These are phyloP conservation scores for Lolium multiflorum DNA, from an alignment of 176 grass and related monocot species.

Conservation along the genomic window DNA sequence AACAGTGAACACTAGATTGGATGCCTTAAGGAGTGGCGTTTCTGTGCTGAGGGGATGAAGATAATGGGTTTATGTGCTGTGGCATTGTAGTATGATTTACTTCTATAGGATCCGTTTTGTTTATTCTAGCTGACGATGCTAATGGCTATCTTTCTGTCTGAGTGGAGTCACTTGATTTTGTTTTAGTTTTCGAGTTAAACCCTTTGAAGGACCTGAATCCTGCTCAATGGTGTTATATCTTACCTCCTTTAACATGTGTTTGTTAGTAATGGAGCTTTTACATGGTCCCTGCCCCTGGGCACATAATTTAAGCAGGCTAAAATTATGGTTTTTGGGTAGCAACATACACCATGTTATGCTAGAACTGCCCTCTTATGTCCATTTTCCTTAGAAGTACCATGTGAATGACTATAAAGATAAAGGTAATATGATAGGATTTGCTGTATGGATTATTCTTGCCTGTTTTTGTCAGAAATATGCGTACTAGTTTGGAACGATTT, in stretches of 20 bases:
- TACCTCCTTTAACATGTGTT: conserved; percentile 27
- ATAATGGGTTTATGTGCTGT: too few species aligned
- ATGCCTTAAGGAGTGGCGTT: too few species aligned
- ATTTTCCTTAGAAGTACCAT: not conserved
- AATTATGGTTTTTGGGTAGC: conserved; percentile 8
- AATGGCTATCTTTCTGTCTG: not conserved
- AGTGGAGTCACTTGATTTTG: conserved; percentile 4
- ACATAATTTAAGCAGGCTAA: not conserved
- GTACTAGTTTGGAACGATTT: not conserved
- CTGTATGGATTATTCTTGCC: not conserved
- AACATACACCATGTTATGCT: not conserved
- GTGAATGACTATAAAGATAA: not conserved
- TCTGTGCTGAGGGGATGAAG: too few species aligned
- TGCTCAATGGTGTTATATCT: conserved; percentile 8
- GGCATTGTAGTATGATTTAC: too few species aligned
- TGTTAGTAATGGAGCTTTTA: conserved; percentile 31
- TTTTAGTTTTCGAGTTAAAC: not conserved
- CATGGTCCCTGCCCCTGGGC: not conserved
- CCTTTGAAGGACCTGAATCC: conserved; percentile 21
- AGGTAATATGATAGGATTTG: not conserved
- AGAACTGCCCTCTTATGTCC: not conserved
- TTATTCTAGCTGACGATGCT: too few species aligned
- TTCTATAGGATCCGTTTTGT: too few species aligned
- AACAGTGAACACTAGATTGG: too few species aligned
- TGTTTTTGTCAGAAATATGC: not conserved